Base-by-base conservation (phyloP, 169 alveolate species). In the Eimeria acervulina region DNA sequence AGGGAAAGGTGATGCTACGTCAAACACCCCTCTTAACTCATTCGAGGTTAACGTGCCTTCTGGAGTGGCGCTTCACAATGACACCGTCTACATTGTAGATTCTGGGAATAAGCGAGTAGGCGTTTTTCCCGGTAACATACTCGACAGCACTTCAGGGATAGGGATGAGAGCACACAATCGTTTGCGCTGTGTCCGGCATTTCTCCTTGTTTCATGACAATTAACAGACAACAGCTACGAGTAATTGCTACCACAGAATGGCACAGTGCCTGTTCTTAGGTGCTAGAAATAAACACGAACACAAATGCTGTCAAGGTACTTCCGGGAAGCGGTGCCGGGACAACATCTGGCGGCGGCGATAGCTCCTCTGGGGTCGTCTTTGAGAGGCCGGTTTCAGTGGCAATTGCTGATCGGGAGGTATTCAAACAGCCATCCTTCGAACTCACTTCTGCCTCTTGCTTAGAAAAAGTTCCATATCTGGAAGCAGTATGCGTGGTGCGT, bases 301-400 rank as follows among this genome's bases (percentile, higher is more conserved):
- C 28, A 6, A 21, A 51, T 13, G 0, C 47, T 17, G 76, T 84
- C 59, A 38, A 59, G 40, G 74, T 21, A 36, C 74, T 84, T 84
- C 38, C 55, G 12, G 92, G 92, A 31, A 33, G 52, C 92, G 78
- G 21, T 31, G 51, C 44, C 31, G 8, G 31, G 21, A 19, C 2
- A 23, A 2, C 66, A 3, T 10, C 59, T 3, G 78, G 93, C 61
- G 10, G 36, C 42, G 44, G 55, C 47, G 8, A 3, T 0, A 17
- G 5, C 44, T 19, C 94, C 40, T 36, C 83, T 28, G 36, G 33
- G 0, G 13, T 59, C 36, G 0, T 17, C 63, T 87, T 87, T 38
- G 83, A 87, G 61, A 36, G 15, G 94, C 94, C 94, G 33, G 94
- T 87, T 19, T 87, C 94, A 15, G 94, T 63, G 63, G 94, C 94